These are phyloP conservation scores for Fraxinus excelsior DNA, from an alignment of 257 asterid species.

Conservation along the genomic window DNA sequence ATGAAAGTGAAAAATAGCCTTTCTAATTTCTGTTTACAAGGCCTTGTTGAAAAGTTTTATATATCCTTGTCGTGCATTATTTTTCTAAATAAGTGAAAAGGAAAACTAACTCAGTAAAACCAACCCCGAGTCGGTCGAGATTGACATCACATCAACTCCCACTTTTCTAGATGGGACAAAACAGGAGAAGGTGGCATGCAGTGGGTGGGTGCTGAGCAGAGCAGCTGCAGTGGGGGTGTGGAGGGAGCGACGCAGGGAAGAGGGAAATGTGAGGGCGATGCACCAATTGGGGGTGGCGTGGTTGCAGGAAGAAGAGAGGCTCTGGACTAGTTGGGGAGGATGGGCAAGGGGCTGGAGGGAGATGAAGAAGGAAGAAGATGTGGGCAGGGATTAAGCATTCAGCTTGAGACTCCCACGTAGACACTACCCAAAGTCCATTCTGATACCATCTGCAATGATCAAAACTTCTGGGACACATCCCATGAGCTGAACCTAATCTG, in stretches of 20 bases:
- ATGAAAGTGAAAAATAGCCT: not conserved
- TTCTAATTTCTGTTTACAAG: not conserved
- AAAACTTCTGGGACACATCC: too few species aligned
- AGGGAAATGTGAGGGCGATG: too few species aligned
- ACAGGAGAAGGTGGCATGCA: too few species aligned
- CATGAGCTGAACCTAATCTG: not conserved
- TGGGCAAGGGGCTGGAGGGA: too few species aligned
- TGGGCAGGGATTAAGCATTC: not conserved
- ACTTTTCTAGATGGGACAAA: too few species aligned
- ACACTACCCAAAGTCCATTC: not conserved
- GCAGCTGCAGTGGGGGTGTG: not conserved
- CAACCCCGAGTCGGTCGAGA: not conserved
- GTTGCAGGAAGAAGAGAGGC: too few species aligned
- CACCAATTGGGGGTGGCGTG: too few species aligned
- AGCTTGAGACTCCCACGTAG: not conserved
- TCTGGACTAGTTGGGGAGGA: too few species aligned
- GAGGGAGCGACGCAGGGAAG: not conserved
- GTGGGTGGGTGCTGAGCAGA: not conserved
- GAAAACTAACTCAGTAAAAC: not conserved
- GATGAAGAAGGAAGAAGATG: too few species aligned
- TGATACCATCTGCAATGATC: not conserved
- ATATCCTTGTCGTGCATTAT: not conserved
- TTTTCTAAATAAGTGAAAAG: not conserved
- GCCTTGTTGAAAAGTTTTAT: not conserved
- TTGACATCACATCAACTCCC: not conserved